These are phyloP conservation scores for Glarea lozoyensis DNA, from an alignment of 495 filamentous ascomycete species.

Conservation along the genomic window DNA sequence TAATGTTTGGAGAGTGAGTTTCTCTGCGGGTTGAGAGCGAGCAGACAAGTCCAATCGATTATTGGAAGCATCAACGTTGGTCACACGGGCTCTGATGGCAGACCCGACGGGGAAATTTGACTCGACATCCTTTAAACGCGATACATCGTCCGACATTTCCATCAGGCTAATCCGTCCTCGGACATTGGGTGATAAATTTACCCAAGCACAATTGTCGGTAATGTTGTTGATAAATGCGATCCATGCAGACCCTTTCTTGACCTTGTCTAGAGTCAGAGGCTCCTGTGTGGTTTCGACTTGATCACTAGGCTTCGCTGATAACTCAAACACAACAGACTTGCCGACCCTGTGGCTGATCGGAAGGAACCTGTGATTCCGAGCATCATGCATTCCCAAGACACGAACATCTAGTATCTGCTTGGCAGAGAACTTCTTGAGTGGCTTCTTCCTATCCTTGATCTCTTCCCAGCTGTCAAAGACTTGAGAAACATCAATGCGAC, in stretches of 20 bases:
- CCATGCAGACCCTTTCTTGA: slow-evolving; percentile 59
- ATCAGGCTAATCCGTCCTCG: slow-evolving; percentile 71
- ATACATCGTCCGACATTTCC: slow-evolving; percentile 79
- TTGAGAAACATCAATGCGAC: slow-evolving; percentile 84
- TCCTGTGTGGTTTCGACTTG: slow-evolving; percentile 38
- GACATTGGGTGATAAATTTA: slow-evolving; percentile 84
- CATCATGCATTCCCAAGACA: slow-evolving; percentile 82
- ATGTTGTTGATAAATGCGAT: slow-evolving; percentile 87
- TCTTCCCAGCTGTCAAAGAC: slow-evolving; percentile 81
- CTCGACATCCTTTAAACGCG: slow-evolving; percentile 62
- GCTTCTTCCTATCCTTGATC: slow-evolving; percentile 71
- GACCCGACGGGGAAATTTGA: slow-evolving; percentile 83
- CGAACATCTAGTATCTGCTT: slow-evolving; percentile 65
- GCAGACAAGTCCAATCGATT: slow-evolving; percentile 77
- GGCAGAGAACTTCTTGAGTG: slow-evolving; percentile 59
- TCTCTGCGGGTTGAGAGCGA: slow-evolving; percentile 41
- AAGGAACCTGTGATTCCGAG: slow-evolving; percentile 81
- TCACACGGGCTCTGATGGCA: slow-evolving; percentile 69
- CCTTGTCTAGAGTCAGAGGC: slow-evolving; percentile 60
- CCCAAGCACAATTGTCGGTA: slow-evolving; percentile 68
- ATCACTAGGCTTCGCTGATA: slow-evolving; percentile 73
- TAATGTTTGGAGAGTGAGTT: slow-evolving; percentile 57
- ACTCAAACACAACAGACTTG: slow-evolving; percentile 73
- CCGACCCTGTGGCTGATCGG: slow-evolving; percentile 77
- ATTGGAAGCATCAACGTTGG: slow-evolving; percentile 61